A percentile compares a stretch with the other conserved stretches of the same genome.
phyloP scores from a whole-genome alignment of 495 filamentous ascomycete genomes.

The Podospora pseudocomata region DNA sequence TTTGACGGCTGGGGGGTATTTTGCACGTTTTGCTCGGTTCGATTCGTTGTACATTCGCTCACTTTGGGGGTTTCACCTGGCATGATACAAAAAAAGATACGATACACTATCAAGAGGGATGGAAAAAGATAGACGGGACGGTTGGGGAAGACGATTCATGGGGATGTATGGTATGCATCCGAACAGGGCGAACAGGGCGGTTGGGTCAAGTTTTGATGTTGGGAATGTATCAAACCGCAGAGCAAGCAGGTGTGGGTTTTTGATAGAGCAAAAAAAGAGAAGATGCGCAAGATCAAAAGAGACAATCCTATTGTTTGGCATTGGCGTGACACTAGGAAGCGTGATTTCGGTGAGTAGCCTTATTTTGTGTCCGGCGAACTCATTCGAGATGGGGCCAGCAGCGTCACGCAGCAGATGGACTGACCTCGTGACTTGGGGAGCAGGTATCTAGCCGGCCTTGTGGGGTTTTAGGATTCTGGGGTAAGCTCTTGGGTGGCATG shows the following conservation, averaged over 20 bases:
- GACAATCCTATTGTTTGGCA: not conserved
- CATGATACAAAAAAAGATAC: not conserved
- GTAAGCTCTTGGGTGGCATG: not conserved
- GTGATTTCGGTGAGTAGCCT: not conserved
- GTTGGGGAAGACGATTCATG: not conserved
- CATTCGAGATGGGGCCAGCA: not conserved
- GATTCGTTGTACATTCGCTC: not conserved
- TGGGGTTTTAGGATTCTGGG: not conserved
- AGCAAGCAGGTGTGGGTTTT: not conserved
- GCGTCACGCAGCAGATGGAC: not conserved
- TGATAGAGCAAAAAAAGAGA: not conserved
- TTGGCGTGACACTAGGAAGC: not conserved
- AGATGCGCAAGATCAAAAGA: not conserved
- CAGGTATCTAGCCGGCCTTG: not conserved
- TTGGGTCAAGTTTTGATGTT: not conserved
- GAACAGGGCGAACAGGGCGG: too few species aligned
- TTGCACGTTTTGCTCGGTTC: not conserved
- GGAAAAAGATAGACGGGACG: not conserved
- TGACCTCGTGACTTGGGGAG: not conserved
- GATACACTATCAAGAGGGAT: not conserved
- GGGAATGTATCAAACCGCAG: not conserved
- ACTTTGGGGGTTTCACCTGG: not conserved
- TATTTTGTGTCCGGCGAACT: not conserved
- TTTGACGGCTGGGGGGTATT: not conserved
- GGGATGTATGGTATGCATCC: not conserved